Evolutionary conservation across 2,329 filamentous ascomycete species (phyloP).

Genomic region (Scortechinia acanthostroma): DNA sequence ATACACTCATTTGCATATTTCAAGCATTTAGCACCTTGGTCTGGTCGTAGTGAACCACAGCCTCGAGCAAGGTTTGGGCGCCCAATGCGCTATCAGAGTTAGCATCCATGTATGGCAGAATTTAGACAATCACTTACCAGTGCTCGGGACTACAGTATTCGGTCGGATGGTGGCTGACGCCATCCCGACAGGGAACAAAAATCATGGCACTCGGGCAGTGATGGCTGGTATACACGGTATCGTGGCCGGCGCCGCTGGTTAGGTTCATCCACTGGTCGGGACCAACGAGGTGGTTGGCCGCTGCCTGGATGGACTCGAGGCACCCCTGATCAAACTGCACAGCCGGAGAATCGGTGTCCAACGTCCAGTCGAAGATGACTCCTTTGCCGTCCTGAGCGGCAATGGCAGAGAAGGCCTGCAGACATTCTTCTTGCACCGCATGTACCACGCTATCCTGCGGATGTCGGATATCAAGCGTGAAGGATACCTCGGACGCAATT

Average conservation of each 20-base stretch:
- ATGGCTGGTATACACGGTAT: conserved; percentile 50
- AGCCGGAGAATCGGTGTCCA: conserved; percentile 55
- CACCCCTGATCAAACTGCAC: conserved; percentile 63
- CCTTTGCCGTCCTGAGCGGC: conserved; percentile 15
- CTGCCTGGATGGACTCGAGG: conserved; percentile 53
- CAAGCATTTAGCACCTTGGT: not conserved
- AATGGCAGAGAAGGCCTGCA: conserved; percentile 12
- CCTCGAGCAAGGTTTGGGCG: not conserved
- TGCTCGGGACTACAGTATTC: conserved; percentile 55
- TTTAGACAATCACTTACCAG: conserved; percentile 20
- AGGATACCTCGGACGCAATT: conserved; percentile 6
- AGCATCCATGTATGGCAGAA: not conserved
- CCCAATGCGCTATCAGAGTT: not conserved
- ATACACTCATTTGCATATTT: too few relatives aligned
- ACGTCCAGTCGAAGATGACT: conserved; percentile 31
- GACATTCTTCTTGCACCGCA: conserved; percentile 10
- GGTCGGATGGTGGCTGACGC: conserved; percentile 55
- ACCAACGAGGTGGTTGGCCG: conserved; percentile 48
- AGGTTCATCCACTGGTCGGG: conserved; percentile 24
- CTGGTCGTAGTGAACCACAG: not conserved
- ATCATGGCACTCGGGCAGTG: conserved; percentile 59
- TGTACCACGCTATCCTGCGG: conserved; percentile 7
- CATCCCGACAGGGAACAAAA: conserved; percentile 56
- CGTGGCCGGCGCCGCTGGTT: conserved; percentile 32
- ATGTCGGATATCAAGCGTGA: conserved; percentile 10